These are phyloP conservation scores for Cryptococcus sp. DNA, from an alignment of 1,284 basidiomycete species.

Conservation along the genomic window DNA sequence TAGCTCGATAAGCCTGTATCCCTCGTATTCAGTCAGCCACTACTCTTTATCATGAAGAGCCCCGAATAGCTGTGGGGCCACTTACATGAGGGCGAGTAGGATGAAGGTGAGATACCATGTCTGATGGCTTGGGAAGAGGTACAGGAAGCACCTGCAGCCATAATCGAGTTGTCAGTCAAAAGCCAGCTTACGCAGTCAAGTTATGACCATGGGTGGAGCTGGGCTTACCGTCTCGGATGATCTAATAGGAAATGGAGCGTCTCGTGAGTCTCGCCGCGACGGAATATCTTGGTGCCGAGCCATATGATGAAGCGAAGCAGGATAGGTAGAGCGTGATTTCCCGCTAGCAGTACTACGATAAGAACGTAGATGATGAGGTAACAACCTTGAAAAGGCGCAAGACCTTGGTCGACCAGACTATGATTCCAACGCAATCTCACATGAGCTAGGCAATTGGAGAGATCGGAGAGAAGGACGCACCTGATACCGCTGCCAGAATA, in stretches of 20 bases:
- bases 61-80: neutral
- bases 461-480: conserved; percentile 20
- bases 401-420: conserved; percentile 36
- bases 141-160: conserved; percentile 37
- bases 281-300: conserved; percentile 37
- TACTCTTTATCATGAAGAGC: no score
- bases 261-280: conserved; percentile 30
- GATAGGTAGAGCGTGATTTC: conserved; percentile 44
- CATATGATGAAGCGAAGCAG: conserved; percentile 37
- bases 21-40: neutral
- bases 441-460: neutral
- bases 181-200: neutral
- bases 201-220: neutral
- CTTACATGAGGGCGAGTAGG: conserved; percentile 36
- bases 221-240: conserved; percentile 38
- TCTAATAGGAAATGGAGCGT: conserved; percentile 43
- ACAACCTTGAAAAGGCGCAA: conserved; percentile 32
- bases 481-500: conserved; percentile 37
- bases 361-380: conserved; percentile 40
- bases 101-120: conserved; percentile 41
- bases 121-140: conserved; percentile 46
- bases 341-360: conserved; percentile 32
- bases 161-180: neutral
- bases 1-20: conserved; percentile 32
- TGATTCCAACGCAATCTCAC: neutral